phyloP scores from a whole-genome alignment of 768 basidiomycete genomes.

The Tricholoma sp. region DNA sequence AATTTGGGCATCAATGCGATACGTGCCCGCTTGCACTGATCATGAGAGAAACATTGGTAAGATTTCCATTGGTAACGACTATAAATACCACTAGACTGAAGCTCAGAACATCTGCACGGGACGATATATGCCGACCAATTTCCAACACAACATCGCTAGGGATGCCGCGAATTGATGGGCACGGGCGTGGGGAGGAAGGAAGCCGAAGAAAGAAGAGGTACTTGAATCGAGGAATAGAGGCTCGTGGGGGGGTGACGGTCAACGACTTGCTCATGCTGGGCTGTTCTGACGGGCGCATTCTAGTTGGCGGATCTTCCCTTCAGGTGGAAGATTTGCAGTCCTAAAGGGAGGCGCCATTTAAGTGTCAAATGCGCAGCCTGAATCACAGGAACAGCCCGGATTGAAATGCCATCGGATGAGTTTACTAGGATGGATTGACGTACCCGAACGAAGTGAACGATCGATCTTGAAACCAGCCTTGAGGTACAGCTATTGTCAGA shows the following conservation, averaged over 20 bases:
- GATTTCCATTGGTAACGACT: neutral
- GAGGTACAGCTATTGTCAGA: neutral
- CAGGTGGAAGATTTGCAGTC: neutral
- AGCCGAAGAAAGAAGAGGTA: slow-evolving; percentile 12
- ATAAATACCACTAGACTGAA: slow-evolving; percentile 23
- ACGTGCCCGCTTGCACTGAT: slow-evolving; percentile 25
- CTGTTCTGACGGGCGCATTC: slow-evolving; percentile 7
- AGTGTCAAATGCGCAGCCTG: neutral
- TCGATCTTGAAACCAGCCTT: neutral
- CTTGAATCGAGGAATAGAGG: slow-evolving; percentile 19
- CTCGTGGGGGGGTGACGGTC: slow-evolving; percentile 8
- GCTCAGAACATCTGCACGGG: slow-evolving; percentile 22
- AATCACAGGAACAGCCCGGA: neutral
- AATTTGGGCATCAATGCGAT: slow-evolving; percentile 23
- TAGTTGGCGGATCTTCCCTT: neutral
- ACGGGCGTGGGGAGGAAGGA: neutral
- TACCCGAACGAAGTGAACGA: neutral
- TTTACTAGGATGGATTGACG: neutral
- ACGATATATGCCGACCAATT: slow-evolving; percentile 19
- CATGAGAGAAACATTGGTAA: neutral
- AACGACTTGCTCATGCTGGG: slow-evolving; percentile 8
- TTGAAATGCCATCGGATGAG: neutral
- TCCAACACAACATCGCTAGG: slow-evolving; percentile 20
- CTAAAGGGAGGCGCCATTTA: neutral
- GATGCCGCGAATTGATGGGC: slow-evolving; percentile 7